Conservation (phyloP, 2,329 filamentous ascomycete genomes). For the Fusarium staphyleae region DNA sequence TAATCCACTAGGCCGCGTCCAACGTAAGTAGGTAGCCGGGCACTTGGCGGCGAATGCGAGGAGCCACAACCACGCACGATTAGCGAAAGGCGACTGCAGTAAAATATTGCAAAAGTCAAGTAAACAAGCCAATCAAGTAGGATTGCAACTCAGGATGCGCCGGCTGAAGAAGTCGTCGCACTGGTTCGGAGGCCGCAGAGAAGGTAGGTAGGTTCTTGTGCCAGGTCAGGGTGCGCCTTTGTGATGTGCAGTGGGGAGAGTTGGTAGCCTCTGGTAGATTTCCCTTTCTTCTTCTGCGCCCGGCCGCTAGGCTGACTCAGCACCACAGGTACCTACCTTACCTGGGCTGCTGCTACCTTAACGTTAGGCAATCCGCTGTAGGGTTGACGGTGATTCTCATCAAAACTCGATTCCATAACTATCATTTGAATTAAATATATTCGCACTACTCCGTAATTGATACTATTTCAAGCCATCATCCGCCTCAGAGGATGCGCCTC, state of each 20-base stretch:
- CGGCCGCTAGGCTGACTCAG: slow-evolving; percentile 33
- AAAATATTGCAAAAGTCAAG: slow-evolving; percentile 3
- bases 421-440: not conserved
- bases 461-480: slow-evolving; percentile 20
- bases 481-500: slow-evolving; percentile 38
- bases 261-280: slow-evolving; percentile 45
- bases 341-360: no score
- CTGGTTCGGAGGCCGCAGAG: slow-evolving; percentile 10
- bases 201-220: slow-evolving; percentile 25
- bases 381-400: slow-evolving; percentile 20
- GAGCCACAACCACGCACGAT: not conserved
- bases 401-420: no score
- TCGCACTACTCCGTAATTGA: not conserved
- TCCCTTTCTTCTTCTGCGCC: slow-evolving; percentile 40
- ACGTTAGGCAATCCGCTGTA: slow-evolving; percentile 23
- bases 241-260: slow-evolving; percentile 50
- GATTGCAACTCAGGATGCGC: not conserved
- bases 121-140: slow-evolving; percentile 17
- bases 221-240: slow-evolving; percentile 37
- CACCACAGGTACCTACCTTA: slow-evolving; percentile 15
- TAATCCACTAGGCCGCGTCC: slow-evolving; percentile 19
- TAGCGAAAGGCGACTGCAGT: slow-evolving; percentile 12
- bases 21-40: slow-evolving; percentile 7
- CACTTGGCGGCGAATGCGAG: slow-evolving; percentile 20
- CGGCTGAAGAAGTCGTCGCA: slow-evolving; percentile 10